phyloP scores from a whole-genome alignment of 1,284 basidiomycete species.

The Cutaneotrichosporon spelunceum region DNA sequence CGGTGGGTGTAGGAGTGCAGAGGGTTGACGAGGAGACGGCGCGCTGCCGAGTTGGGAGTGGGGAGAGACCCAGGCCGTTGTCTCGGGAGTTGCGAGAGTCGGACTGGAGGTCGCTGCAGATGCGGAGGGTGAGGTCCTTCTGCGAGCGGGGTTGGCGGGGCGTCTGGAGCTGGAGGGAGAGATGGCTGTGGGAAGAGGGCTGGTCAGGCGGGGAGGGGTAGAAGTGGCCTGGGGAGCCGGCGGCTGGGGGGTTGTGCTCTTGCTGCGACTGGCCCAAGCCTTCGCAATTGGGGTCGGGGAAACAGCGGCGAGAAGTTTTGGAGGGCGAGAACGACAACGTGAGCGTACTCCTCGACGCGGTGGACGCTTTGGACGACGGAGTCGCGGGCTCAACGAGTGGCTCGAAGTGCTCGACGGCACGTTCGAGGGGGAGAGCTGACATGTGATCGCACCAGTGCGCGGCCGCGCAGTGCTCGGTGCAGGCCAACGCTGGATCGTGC shows the following conservation, averaged over 20 bases:
- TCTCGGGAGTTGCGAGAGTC: no score
- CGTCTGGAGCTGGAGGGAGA: no score
- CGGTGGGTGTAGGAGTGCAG: background rate
- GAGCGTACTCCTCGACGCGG: no score
- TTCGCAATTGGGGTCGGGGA: no score
- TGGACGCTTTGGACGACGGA: background rate
- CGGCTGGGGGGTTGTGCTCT: no score
- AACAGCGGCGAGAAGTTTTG: background rate
- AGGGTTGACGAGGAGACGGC: background rate
- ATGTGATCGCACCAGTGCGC: background rate
- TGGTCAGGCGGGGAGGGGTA: no score
- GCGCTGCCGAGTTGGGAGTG: background rate
- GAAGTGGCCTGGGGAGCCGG: no score
- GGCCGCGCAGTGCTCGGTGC: background rate
- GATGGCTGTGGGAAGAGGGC: no score
- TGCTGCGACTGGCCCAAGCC: no score
- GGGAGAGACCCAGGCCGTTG: background rate
- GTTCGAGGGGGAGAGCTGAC: background rate
- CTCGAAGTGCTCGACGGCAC: background rate
- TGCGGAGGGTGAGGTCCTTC: no score
- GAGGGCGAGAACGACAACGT: background rate
- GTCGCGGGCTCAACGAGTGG: background rate
- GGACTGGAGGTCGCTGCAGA: no score
- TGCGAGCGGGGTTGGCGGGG: no score
- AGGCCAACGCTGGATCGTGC: background rate